Percentiles rank a stretch among this genome's conserved stretches.
These are phyloP conservation scores for Cerioporus squamosus DNA, from an alignment of 1,284 basidiomycete genomes.

Conservation along the genomic window DNA sequence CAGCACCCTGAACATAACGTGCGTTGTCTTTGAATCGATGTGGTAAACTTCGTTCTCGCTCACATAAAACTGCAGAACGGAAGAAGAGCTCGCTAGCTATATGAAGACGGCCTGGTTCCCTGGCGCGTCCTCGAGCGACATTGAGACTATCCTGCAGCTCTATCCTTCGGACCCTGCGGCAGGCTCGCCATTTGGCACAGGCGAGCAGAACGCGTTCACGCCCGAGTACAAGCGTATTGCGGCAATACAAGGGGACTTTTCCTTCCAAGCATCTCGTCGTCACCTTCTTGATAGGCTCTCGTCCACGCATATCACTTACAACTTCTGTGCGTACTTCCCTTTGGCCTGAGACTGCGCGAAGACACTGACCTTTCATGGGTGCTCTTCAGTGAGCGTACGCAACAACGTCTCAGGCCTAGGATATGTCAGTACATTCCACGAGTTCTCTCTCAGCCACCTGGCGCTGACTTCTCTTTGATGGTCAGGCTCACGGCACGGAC, in stretches of 20 bases:
- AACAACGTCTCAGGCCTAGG: too few species aligned
- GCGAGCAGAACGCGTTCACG: slow-evolving; percentile 38
- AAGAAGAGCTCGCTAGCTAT: neutral
- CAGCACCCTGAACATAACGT: slow-evolving; percentile 12
- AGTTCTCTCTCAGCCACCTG: too few species aligned
- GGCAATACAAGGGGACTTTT: neutral
- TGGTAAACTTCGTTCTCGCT: too few species aligned
- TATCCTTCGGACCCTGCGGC: slow-evolving; percentile 48
- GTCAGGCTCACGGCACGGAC: too few species aligned
- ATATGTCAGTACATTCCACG: too few species aligned
- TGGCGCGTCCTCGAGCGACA: slow-evolving; percentile 26
- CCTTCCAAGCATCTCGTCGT: neutral
- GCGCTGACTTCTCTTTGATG: too few species aligned
- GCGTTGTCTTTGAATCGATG: neutral
- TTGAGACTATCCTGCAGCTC: slow-evolving; percentile 37
- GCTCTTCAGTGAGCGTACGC: too few species aligned
- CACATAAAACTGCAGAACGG: neutral
- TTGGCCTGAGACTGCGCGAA: too few species aligned
- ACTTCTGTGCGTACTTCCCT: too few species aligned
- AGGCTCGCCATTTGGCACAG: slow-evolving; percentile 57
- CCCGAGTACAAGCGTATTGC: too few species aligned
- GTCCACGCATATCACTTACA: too few species aligned
- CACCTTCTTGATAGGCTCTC: neutral
- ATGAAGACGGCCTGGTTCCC: slow-evolving; percentile 36
- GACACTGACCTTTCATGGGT: too few species aligned